Conservation (phyloP, 768 basidiomycete genomes). For the Goffeauzyma gilvescens region DNA sequence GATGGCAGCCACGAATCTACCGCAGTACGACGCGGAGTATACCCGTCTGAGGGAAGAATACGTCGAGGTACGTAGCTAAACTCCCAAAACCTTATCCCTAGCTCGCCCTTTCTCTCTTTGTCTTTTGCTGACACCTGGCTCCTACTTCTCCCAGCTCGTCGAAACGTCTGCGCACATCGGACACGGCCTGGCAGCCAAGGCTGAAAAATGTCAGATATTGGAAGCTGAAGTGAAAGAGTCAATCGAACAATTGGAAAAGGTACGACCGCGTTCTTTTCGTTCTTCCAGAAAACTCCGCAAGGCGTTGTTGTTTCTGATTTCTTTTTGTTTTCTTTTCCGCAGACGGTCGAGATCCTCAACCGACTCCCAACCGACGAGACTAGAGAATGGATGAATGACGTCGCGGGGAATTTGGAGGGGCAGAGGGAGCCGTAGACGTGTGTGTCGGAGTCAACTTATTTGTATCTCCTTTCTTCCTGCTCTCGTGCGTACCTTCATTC, state of each 20-base stretch:
- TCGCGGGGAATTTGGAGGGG: conserved; percentile 8
- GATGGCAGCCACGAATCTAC: conserved; percentile 22
- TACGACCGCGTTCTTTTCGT: conserved; percentile 11
- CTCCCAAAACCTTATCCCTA: not conserved
- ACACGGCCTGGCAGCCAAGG: conserved; percentile 1
- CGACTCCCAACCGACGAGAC: conserved; percentile 14
- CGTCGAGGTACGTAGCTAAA: conserved; percentile 11
- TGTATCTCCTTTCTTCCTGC: too few species aligned
- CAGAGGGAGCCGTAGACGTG: too few species aligned
- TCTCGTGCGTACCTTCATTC: too few species aligned
- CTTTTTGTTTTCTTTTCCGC: not conserved
- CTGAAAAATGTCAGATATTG: conserved; percentile 4
- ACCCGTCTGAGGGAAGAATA: conserved; percentile 21
- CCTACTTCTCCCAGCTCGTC: not conserved
- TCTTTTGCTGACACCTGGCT: not conserved
- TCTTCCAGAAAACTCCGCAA: not conserved
- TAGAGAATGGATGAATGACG: conserved; percentile 15
- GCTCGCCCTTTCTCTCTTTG: not conserved
- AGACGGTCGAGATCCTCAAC: conserved; percentile 15
- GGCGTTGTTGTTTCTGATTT: not conserved
- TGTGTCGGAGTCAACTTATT: too few species aligned
- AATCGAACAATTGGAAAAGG: conserved; percentile 18
- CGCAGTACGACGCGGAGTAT: conserved; percentile 26
- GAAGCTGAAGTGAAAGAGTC: conserved; percentile 6
- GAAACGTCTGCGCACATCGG: too few species aligned